Evolutionary conservation across 768 basidiomycete genomes (phyloP), one percentile per base, ranked within the genome.

Genomic region (Galerina marginata): DNA sequence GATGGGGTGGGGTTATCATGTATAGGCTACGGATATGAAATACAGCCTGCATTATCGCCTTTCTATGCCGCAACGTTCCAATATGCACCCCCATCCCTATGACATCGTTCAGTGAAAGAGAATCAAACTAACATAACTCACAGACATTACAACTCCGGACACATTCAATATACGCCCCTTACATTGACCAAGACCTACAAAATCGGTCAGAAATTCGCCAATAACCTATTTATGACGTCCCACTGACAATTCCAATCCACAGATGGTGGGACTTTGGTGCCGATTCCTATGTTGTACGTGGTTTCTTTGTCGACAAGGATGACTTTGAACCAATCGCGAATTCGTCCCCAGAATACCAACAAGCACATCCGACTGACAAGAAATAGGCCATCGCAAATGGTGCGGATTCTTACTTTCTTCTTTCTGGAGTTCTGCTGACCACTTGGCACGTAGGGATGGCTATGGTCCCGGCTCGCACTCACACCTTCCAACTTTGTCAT

Each of bases 211-310:
- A 42, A 42, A 10, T 68, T 12, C 2, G 7, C n/a, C 20, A 33
- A 38, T 16, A 11, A 37, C 12, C 46, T 44, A 38, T 12, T 42
- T 58, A 48, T 37, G 61, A 39, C 38, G 15, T n/a, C 40, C 37
- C 38, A 55, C 42, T 63, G 9, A 39, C n/a, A n/a, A 38, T 20
- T 52, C 36, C 14, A 20, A 5, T 16, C 9, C 61, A 6, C 56
- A 95, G 94, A 66, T 96, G 95, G 95, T 96, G 94, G 91, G 96
- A 97, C 74, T 99, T 99, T 75, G 96, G 96, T 44, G 96, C 86
- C 6, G 93, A 96, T 76, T 79, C 96, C 7, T 93, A 93, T 65
- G 78, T 94, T 61, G 92, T 93, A 67, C 58, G 91, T 61, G 46
- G 56, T 50, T 20, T 29, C 42, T 49, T 37, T 14, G 33, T 45